Evolutionary conservation across 2,329 filamentous ascomycete species (phyloP), one percentile per base, ranked within the genome.

Genomic region (Pleurostoma richardsiae): DNA sequence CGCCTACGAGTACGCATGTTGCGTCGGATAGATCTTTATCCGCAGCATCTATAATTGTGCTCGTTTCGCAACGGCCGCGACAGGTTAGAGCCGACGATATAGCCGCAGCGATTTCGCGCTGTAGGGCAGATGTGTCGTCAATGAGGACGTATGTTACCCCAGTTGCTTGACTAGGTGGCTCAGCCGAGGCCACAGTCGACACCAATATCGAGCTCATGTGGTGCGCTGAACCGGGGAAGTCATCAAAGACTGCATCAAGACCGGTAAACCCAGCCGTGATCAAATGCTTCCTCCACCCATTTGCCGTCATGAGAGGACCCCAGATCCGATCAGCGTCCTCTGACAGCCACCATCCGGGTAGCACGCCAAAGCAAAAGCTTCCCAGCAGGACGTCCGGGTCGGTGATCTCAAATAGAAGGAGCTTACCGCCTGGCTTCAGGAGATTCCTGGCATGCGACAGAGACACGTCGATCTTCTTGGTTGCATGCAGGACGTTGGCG

Each of bases 401-500:
- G 2, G 58, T 61, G 8, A 57, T 53, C 40, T 66, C 63, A 11
- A 61, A 53, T 4, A 66, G 49, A 4, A 63, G 40, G 4, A 67
- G 56, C 41, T 56, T 58, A 2, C 64, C 64, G 5, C 59, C 61
- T 0, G 64, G 60, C 40, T 57, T 63, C 6, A 66, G 51, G 1
- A 66, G 50, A 28, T 30, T 49, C 5, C 48, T 49, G 0, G 54
- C 53, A 29, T 63, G 55, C 4, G 33, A 40, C 19, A 66, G 42
- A 2, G 63, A 60, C 3, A 49, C 43, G 7, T 56, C 47, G 3
- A 65, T 50, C 8, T 51, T 52, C 5, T 46, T 49, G 0, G 61
- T 66, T 4, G 61, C 62, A 31, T 66, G 62, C 2, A 64, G 47
- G 5, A 62, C 61, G 30, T 63, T 64, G 10, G 59, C 52, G n/a